Base-by-base conservation (phyloP, 176 grass and related monocot species). In the Aegilops longissima region DNA sequence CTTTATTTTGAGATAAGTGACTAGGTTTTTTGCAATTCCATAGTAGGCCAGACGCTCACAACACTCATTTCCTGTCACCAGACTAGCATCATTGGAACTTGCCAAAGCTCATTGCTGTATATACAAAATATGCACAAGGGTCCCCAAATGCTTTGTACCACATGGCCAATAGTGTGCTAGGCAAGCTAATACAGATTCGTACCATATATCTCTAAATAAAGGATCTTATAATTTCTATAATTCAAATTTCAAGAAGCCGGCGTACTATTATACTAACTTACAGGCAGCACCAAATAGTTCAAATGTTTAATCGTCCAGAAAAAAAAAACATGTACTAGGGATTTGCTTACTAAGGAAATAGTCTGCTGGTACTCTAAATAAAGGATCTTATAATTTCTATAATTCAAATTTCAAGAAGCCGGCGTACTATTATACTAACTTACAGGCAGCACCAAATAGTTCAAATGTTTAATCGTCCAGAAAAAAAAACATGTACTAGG, bases 41-140 rank as follows among this genome's bases (percentile, higher is more conserved):
- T 95, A 98, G 82, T 94, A 98, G 7, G 93, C 96, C 61, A 98
- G 90, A 29, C 96, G 87, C 63, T 98, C 96, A 72, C 92, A 98
- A 39, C 88, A 95, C 45, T 98, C 96, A 73, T 63, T 92, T 44
- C 96, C 93, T 98, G 87, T 80, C 82, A 89, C 66, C 61, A 80
- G 65, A 90, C 13, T 24, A 79, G 31, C 24, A 75, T 80, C 66
- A 69, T 27, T 80, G 4, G 78, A 67, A 54, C 3, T 77, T 73
- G 44, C 12, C 17, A 75, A 61, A 84, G 10, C 45, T 74, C 8
- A 21, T 45, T 35, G 6, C 74, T 54, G 52, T 36, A 83, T n/a
- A 62, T 33, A 85, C 33, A 80, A 86, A 72, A 86, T 79, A 38
- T 11, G 13, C 30, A 11, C 16, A 62, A 16, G 11, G 31, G 24